phyloP scores from a whole-genome alignment of 78 protist species.

The Dictyostelium firmibasis region DNA sequence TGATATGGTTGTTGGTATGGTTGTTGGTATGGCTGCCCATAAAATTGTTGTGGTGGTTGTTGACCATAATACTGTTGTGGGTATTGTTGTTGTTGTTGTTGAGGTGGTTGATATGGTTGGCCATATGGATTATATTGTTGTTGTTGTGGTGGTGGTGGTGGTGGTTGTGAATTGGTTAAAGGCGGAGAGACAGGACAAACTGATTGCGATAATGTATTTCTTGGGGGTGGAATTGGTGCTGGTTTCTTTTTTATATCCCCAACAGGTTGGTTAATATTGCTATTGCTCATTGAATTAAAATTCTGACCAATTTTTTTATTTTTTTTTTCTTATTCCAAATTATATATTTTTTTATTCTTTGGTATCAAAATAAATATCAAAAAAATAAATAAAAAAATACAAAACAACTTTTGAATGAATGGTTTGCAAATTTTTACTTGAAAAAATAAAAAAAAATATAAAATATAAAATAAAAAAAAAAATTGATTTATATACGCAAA shows the following conservation, averaged over 20 bases:
- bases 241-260: neutral
- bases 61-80: neutral
- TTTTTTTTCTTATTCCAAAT: neutral
- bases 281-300: neutral
- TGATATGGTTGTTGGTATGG: neutral
- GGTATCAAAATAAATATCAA: neutral
- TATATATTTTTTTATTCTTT: neutral
- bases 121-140: neutral
- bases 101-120: neutral
- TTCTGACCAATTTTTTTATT: neutral
- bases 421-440: too few species aligned
- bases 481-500: neutral
- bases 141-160: neutral
- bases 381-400: neutral
- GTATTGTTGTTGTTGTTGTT: neutral
- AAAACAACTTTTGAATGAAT: neutral
- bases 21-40: neutral
- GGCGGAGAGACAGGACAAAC: neutral
- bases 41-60: neutral
- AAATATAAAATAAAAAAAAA: too few species aligned
- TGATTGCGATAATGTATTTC: neutral
- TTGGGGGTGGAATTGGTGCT: conserved; percentile 10
- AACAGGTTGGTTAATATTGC: neutral
- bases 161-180: neutral
- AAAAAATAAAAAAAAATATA: too few species aligned